Percentiles rank a stretch among this genome's conserved stretches.
These are phyloP conservation scores for Fusarium pininemorale DNA, from an alignment of 2,329 filamentous ascomycete species.

Conservation along the genomic window DNA sequence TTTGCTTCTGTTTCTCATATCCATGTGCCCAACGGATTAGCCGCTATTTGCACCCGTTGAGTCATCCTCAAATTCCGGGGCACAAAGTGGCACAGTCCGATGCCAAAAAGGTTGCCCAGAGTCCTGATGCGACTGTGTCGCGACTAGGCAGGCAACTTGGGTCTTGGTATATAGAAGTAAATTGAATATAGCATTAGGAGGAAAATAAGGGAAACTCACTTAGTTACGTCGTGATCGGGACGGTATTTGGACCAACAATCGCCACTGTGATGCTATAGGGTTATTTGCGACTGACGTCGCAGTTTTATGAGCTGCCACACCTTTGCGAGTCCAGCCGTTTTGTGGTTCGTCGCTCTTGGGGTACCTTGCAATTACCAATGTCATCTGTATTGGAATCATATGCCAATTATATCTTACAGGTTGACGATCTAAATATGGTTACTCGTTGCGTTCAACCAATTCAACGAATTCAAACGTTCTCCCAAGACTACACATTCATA, in stretches of 20 bases:
- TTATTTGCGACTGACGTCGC: slow-evolving; percentile 19
- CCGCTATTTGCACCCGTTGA: slow-evolving; percentile 31
- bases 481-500: not conserved
- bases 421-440: not conserved
- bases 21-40: slow-evolving; percentile 26
- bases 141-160: not conserved
- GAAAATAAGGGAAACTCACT: not conserved
- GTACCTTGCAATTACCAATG: not conserved
- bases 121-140: not conserved
- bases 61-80: slow-evolving; percentile 31
- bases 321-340: slow-evolving; percentile 2
- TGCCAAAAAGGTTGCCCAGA: slow-evolving; percentile 24
- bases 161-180: not conserved
- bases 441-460: not conserved
- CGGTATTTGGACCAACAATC: slow-evolving; percentile 1
- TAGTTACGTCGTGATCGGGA: not conserved
- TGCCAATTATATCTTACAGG: not conserved
- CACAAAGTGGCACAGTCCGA: slow-evolving; percentile 28
- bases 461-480: not conserved
- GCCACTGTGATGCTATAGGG: slow-evolving; percentile 2
- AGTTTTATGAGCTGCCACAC: slow-evolving; percentile 17
- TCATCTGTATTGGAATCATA: not conserved
- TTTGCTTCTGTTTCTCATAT: not conserved
- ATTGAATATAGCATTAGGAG: not conserved
- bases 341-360: not conserved